Percentiles rank a stretch among this genome's conserved stretches.
Evolutionary conservation across 768 basidiomycete species (phyloP).

Genomic region (Collybia mongolica): DNA sequence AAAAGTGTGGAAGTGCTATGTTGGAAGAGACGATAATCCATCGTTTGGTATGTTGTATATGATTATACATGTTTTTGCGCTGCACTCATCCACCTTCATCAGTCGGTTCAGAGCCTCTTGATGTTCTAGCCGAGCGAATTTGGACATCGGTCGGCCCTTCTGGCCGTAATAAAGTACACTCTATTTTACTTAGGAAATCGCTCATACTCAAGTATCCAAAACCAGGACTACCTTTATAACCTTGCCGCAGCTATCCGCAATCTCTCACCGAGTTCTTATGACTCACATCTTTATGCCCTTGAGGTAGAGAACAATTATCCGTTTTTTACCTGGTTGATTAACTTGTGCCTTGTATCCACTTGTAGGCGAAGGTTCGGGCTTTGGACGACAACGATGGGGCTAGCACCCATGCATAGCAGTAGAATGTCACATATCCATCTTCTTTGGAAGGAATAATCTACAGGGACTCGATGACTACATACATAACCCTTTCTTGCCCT

Average conservation of each 20-base stretch:
- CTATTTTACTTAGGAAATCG: background rate
- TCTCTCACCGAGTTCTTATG: conserved; percentile 71
- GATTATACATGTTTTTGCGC: too few relatives aligned
- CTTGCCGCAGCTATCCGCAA: conserved; percentile 72
- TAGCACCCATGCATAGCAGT: background rate
- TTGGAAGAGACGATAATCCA: conserved; percentile 83
- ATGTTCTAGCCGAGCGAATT: conserved; percentile 64
- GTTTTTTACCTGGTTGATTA: background rate
- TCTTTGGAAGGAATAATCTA: too few relatives aligned
- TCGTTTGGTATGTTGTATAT: conserved; percentile 71
- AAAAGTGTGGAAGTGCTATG: conserved; percentile 62
- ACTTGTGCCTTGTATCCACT: background rate
- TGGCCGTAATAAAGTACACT: conserved; percentile 78
- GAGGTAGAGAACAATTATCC: conserved; percentile 48
- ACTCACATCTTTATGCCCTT: conserved; percentile 74
- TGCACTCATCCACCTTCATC: background rate
- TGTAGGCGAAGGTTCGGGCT: conserved; percentile 15
- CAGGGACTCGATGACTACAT: too few relatives aligned
- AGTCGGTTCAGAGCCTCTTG: conserved; percentile 87
- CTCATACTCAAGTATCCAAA: too few relatives aligned
- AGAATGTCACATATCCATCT: too few relatives aligned
- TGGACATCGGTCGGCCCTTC: conserved; percentile 82
- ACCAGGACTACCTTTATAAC: conserved; percentile 83
- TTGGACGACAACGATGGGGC: conserved; percentile 11
- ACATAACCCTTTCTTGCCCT: too few relatives aligned